These are phyloP conservation scores for Phytophthora pistaciae DNA, from an alignment of 352 stramenopile species.

Conservation along the genomic window DNA sequence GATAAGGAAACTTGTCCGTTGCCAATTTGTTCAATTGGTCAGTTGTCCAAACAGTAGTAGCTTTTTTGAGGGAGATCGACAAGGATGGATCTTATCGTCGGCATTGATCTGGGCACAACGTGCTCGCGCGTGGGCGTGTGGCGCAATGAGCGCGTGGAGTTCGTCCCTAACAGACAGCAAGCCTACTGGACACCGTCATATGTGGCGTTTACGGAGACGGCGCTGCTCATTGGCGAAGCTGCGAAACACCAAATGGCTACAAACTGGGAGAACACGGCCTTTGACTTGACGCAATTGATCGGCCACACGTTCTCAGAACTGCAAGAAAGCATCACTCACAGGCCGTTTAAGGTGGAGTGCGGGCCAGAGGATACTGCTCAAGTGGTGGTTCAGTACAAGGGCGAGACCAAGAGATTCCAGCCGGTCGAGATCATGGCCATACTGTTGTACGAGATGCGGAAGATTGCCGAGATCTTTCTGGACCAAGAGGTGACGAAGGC, in stretches of 20 bases:
- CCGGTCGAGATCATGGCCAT: neutral
- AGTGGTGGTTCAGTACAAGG: neutral
- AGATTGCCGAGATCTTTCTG: neutral
- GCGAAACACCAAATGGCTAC: neutral
- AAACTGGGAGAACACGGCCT: neutral
- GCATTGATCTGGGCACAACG: neutral
- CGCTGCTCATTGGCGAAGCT: neutral
- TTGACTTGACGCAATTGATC: neutral
- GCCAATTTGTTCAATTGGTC: too few species aligned
- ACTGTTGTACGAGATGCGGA: neutral
- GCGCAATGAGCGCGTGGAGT: neutral
- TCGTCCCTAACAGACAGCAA: neutral
- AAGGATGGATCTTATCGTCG: neutral
- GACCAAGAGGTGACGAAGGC: neutral
- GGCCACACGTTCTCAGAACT: conserved; percentile 1
- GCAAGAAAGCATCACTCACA: neutral
- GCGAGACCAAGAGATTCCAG: neutral
- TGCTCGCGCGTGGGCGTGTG: neutral
- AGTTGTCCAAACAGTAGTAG: too few species aligned
- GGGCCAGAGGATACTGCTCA: neutral
- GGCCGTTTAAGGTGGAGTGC: neutral
- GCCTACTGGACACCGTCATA: neutral
- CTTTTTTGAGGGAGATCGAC: neutral
- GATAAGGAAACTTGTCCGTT: too few species aligned
- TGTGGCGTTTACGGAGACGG: conserved; percentile 1